Evolutionary conservation across 1,139 yeast genomes (phyloP).

Genomic region (Debaryomycetaceae sp.): DNA sequence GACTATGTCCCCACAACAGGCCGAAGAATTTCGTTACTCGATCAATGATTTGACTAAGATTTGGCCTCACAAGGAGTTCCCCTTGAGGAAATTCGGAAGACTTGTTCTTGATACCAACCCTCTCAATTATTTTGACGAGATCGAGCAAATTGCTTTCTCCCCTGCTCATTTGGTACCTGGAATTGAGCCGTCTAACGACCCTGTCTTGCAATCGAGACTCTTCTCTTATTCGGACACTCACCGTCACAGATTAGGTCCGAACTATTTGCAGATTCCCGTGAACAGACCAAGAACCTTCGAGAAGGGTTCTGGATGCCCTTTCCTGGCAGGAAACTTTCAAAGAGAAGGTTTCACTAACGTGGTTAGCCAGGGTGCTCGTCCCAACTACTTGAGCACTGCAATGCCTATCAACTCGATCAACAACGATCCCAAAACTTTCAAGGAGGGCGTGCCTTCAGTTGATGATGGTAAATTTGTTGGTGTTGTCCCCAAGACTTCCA

Average conservation of each 20-base stretch:
- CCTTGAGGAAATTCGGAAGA: slow-evolving; percentile 55
- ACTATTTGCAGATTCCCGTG: slow-evolving; percentile 27
- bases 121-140: slow-evolving; percentile 52
- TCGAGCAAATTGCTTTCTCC: slow-evolving; percentile 58
- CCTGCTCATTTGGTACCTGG: slow-evolving; percentile 60
- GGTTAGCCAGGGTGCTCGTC: slow-evolving; percentile 22
- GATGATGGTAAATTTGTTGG: slow-evolving; percentile 21
- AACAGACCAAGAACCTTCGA: slow-evolving; percentile 20
- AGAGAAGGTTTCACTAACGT: slow-evolving; percentile 30
- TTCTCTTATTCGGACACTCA: slow-evolving; percentile 60
- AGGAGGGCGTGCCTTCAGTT: slow-evolving; percentile 17
- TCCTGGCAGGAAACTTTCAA: slow-evolving; percentile 35
- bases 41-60: slow-evolving; percentile 67
- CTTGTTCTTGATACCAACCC: slow-evolving; percentile 53
- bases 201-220: slow-evolving; percentile 54
- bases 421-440: slow-evolving; percentile 13
- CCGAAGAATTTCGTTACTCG: slow-evolving; percentile 52
- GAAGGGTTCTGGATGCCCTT: slow-evolving; percentile 24
- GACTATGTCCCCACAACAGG: slow-evolving; percentile 70
- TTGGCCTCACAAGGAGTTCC: slow-evolving; percentile 58
- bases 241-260: slow-evolving; percentile 47
- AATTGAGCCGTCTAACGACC: slow-evolving; percentile 57
- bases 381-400: slow-evolving; percentile 27
- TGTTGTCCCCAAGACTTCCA: slow-evolving; percentile 20
- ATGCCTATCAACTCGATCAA: slow-evolving; percentile 19